Conservation (phyloP, 352 stramenopile genomes). For the Globisporangium carolinianum region DNA sequence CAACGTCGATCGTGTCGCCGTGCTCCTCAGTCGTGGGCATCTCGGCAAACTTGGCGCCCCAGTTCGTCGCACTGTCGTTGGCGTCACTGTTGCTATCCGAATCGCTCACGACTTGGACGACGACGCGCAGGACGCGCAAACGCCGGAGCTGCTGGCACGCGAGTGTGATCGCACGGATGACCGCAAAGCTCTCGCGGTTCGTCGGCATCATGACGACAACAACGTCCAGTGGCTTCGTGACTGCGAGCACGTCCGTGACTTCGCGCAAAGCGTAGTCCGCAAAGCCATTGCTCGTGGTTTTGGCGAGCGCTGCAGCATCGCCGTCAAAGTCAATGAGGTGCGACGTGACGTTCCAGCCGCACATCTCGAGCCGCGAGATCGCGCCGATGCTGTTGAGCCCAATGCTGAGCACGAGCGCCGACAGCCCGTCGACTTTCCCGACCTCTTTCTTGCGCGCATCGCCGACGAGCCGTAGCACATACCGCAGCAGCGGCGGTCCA, state of each 20-base stretch:
- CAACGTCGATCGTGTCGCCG: constrained; percentile 57
- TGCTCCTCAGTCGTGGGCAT: constrained; percentile 47
- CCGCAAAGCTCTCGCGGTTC: constrained; percentile 42
- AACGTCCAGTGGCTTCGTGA: constrained; percentile 40
- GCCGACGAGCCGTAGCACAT: constrained; percentile 42
- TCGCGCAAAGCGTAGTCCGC: constrained; percentile 13
- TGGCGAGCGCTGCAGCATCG: constrained; percentile 13
- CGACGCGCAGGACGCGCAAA: constrained; percentile 42
- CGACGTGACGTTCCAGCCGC: constrained; percentile 49
- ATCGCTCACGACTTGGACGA: constrained; percentile 38
- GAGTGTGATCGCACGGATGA: constrained; percentile 41
- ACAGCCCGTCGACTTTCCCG: constrained; percentile 49
- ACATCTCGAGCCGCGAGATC: constrained; percentile 45
- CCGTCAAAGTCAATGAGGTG: constrained; percentile 31
- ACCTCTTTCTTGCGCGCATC: constrained; percentile 54
- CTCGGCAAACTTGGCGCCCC: constrained; percentile 38
- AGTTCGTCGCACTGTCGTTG: constrained; percentile 18
- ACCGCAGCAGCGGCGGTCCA: constrained; percentile 47
- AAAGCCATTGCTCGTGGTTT: constrained; percentile 3
- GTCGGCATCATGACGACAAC: constrained; percentile 58
- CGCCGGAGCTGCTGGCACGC: constrained; percentile 40
- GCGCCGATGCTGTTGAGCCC: constrained; percentile 24
- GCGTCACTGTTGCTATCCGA: constrained; percentile 8
- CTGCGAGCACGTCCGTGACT: constrained; percentile 23
- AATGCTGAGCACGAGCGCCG: constrained; percentile 28